Percentiles rank a stretch among this genome's conserved stretches.
phyloP scores from a whole-genome alignment of 2,329 filamentous ascomycete species.

The Cercospora berteroae region DNA sequence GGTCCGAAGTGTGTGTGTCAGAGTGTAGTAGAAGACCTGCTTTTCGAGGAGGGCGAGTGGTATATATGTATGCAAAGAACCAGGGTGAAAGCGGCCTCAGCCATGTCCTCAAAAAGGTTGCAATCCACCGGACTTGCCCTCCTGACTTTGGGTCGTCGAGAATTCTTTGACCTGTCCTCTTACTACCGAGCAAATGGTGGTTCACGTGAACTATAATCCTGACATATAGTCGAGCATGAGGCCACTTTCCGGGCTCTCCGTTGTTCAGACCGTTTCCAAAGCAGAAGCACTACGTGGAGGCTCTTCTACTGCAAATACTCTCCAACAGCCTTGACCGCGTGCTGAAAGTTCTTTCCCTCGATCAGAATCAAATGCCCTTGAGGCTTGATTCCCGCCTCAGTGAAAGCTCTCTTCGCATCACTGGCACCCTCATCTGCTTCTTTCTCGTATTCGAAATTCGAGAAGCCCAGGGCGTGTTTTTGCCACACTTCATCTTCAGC shows the following conservation, averaged over 20 bases:
- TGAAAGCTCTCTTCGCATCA: slow-evolving; percentile 91
- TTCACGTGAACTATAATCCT: neutral
- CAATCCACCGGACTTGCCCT: neutral
- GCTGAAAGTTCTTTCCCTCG: slow-evolving; percentile 72
- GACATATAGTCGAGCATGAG: neutral
- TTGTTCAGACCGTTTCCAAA: neutral
- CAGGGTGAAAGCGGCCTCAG: neutral
- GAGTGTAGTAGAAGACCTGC: neutral
- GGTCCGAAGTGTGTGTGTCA: neutral
- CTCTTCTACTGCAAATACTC: slow-evolving; percentile 60
- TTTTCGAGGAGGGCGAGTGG: neutral
- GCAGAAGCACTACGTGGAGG: neutral
- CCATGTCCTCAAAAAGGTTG: neutral
- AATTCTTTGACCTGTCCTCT: neutral
- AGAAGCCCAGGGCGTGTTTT: slow-evolving; percentile 67
- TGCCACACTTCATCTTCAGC: slow-evolving; percentile 90
- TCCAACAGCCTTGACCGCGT: slow-evolving; percentile 70
- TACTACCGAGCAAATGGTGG: neutral
- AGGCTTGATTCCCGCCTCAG: slow-evolving; percentile 84
- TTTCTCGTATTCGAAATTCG: slow-evolving; percentile 74
- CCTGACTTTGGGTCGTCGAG: neutral
- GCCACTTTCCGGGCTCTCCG: neutral
- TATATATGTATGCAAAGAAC: neutral
- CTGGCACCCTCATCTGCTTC: slow-evolving; percentile 73
- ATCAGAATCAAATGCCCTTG: slow-evolving; percentile 84